Conservation (phyloP, 768 basidiomycete species). For the Lepiota brunneoincarnata region DNA sequence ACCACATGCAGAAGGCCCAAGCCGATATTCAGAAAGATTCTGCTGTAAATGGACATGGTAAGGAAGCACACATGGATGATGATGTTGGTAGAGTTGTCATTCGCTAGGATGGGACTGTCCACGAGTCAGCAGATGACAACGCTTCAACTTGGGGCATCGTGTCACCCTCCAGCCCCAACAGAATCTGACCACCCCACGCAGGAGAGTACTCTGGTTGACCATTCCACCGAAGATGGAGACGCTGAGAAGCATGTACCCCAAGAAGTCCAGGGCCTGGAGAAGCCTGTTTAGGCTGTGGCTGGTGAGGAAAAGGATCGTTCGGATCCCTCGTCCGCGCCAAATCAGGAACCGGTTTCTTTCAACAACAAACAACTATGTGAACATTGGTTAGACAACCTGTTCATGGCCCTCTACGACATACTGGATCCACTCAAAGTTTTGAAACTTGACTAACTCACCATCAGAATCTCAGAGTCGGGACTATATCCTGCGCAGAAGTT, state of each 20-base stretch:
- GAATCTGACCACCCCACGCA: constrained; percentile 48
- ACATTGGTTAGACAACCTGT: constrained; percentile 95
- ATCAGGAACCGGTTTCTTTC: constrained; percentile 79
- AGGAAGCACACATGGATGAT: constrained; percentile 22
- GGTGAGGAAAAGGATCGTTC: constrained; percentile 41
- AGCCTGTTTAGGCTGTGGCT: constrained; percentile 51
- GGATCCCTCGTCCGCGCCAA: constrained; percentile 30
- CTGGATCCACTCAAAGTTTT: constrained; percentile 16
- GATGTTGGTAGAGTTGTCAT: constrained; percentile 42
- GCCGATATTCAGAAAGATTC: constrained; percentile 53
- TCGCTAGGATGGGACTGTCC: constrained; percentile 60
- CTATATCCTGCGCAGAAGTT: constrained; percentile 97
- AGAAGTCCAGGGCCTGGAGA: constrained; percentile 32
- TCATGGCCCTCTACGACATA: constrained; percentile 98
- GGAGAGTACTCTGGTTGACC: constrained; percentile 9
- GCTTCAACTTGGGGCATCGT: constrained; percentile 68
- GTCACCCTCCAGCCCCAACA: constrained; percentile 37
- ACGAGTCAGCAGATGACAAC: constrained; percentile 45
- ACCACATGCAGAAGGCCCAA: constrained; percentile 92
- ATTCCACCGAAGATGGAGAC: constrained; percentile 16
- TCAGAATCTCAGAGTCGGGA: constrained; percentile 96
- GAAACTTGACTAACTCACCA: constrained; percentile 3
- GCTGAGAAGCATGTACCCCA: constrained; percentile 20
- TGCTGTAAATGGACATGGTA: constrained; percentile 21
- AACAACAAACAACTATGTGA: constrained; percentile 96